Base-by-base conservation (phyloP, 2,329 filamentous ascomycete genomes). In the Trichophaea hybrida region DNA sequence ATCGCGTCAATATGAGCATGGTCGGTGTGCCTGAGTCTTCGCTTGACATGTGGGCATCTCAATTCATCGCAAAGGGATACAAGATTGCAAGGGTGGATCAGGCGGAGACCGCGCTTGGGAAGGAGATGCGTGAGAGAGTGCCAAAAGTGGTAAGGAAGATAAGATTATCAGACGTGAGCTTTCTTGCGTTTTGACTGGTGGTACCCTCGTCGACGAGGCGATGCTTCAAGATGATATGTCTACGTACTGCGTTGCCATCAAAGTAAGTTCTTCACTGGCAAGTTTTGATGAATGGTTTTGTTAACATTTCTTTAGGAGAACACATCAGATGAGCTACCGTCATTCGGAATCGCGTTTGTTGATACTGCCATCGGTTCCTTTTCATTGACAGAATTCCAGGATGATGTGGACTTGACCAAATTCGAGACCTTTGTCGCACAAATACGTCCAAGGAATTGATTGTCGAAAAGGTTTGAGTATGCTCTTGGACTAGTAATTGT, bases 161-260 rank as follows among this genome's bases (percentile, higher is more conserved):
- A 96, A 97, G 72, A 83, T 98, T 68, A 98, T 98, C 67, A 84
- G 83, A 51, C 82, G 93, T 70, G 89, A 98, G 72, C 77, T 98
- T 38, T 84, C 90, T 1, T 93, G 88, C 68, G 88, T 98, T 10
- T 77, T 98, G 33, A 98, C 93, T 0, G 83, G 84, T 5, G 93
- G 93, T 35, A 98, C 93, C 0, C 79, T 98, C 1, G 91, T 98
- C 4, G 93, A 98, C 62, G 90, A 88, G 13, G 84, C 87, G 66
- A 98, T 98, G 93, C 80, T 98, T 44, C 91, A 97, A 71, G 88
- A 95, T 69, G 93, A 98, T 71, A 95, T 95, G 85, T 88, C 93
- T 1, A 94, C 89, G 0, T 97, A 88, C 72, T 98, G 93, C 71
- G 88, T 93, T 57, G 86, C 93, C 1, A 93, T 98, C 74, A 98